phyloP scores from a whole-genome alignment of 2,329 filamentous ascomycete species.

The Penicillium sp. region DNA sequence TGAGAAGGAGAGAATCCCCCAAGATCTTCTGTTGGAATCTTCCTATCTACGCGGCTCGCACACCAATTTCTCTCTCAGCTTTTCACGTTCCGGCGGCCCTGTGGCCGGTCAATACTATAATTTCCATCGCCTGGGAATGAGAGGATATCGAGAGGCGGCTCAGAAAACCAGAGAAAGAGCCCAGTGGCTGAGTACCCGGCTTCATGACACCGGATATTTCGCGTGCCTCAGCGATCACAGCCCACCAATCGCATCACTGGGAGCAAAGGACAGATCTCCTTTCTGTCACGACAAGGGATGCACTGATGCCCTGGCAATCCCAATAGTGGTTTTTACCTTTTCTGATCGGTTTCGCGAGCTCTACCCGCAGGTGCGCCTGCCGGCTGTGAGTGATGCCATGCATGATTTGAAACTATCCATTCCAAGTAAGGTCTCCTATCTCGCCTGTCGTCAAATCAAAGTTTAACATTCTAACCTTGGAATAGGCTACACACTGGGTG shows the following conservation, averaged over 20 bases:
- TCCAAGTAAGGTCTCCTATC: background rate
- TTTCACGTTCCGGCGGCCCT: constrained; percentile 66
- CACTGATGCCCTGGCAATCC: background rate
- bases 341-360: background rate
- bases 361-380: background rate
- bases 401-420: constrained; percentile 1
- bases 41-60: constrained; percentile 58
- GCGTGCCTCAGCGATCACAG: constrained; percentile 3
- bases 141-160: constrained; percentile 52
- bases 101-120: constrained; percentile 70
- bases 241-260: background rate
- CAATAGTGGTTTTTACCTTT: background rate
- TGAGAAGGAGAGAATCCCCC: constrained; percentile 61
- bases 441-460: background rate
- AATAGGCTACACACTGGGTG: constrained; percentile 3
- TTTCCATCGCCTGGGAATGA: constrained; percentile 65
- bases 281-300: background rate
- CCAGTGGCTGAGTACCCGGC: background rate
- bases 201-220: constrained; percentile 2
- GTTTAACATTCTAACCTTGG: background rate
- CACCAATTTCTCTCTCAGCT: constrained; percentile 62
- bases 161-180: background rate
- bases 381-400: constrained; percentile 2
- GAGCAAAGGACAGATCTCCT: background rate
- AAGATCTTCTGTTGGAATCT: constrained; percentile 65